Evolutionary conservation across 257 asterid species (phyloP).

Genomic region (Solanum lycopersicoides): DNA sequence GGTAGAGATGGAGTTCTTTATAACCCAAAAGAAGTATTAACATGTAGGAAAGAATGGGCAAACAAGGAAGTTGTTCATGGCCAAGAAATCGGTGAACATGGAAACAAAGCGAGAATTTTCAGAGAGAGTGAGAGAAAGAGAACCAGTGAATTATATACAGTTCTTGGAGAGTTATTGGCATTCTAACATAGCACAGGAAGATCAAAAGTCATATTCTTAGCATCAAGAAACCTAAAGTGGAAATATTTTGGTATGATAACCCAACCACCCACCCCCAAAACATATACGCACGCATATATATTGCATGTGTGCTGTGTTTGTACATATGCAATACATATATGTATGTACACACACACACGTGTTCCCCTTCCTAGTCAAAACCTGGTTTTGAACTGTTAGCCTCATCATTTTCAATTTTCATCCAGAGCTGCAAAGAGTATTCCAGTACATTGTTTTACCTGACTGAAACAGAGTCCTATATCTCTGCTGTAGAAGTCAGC

Average conservation of each 20-base stretch:
- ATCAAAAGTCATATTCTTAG: background rate
- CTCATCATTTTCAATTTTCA: background rate
- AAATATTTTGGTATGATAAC: background rate
- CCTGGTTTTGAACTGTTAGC: background rate
- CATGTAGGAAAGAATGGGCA: background rate
- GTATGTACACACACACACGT: background rate
- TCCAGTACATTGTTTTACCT: conserved; percentile 34
- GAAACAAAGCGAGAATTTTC: background rate
- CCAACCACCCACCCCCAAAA: background rate
- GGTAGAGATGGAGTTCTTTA: background rate
- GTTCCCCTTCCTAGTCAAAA: background rate
- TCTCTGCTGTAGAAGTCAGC: conserved; percentile 87
- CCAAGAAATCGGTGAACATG: background rate
- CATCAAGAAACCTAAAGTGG: background rate
- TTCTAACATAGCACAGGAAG: background rate
- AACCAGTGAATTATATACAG: background rate
- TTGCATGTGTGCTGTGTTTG: background rate
- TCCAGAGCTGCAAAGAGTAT: background rate
- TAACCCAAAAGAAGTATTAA: background rate
- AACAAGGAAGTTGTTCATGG: background rate
- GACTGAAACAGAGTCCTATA: conserved; percentile 65
- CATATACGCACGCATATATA: background rate
- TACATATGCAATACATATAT: background rate
- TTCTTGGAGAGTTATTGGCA: background rate
- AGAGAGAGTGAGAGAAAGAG: background rate